Base-by-base conservation (phyloP, 805 yeast species). In the Saccharomyces jurei region DNA sequence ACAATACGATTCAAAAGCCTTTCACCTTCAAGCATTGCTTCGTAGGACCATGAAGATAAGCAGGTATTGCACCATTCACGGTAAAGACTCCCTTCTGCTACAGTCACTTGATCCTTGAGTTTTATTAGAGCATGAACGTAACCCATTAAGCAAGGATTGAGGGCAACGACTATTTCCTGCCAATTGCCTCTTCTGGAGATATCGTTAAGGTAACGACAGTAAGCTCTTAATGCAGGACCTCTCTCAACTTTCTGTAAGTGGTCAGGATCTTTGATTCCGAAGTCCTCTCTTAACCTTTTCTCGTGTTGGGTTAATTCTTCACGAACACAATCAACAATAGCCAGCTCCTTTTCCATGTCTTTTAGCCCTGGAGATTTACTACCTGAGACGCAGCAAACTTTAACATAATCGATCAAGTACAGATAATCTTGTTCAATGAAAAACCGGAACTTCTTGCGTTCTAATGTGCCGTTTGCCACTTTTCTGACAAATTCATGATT, bases 81-180 rank as follows among this genome's bases (percentile, higher is more conserved):
- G 50, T 70, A 72, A 27, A 68, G 71, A 4, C 54, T 54, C 9
- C 59, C 63, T 44, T 65, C 54, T 11, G 62, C 53, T 6, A 65
- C 67, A 2, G 65, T 60, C 8, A 72, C 68, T 4, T 71, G 65
- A 3, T 74, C 64, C 4, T 73, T 71, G 22, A 68, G 60, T 5
- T 64, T 59, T 2, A 55, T 46, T 0, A 81, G 80, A 1, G 90
- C 89, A 50, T 78, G 75, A 41, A 78, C 79, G 64, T 85, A 86
- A 1, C 95, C 96, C 64, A 83, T 78, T 50, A 86, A 68, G 66
- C 96, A 87, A 0, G 96, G 94, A 6, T 89, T 79, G 52, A 86
- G 68, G 0, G 92, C 87, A 8, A 84, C 78, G 55, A 81, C 81
- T 51, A 86, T 77, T 49, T 83, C 87, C 29, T 83, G 66, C 80